Evolutionary conservation across 257 asterid species (phyloP), one percentile per base, ranked within the genome.

Genomic region (Scutellaria barbata): DNA sequence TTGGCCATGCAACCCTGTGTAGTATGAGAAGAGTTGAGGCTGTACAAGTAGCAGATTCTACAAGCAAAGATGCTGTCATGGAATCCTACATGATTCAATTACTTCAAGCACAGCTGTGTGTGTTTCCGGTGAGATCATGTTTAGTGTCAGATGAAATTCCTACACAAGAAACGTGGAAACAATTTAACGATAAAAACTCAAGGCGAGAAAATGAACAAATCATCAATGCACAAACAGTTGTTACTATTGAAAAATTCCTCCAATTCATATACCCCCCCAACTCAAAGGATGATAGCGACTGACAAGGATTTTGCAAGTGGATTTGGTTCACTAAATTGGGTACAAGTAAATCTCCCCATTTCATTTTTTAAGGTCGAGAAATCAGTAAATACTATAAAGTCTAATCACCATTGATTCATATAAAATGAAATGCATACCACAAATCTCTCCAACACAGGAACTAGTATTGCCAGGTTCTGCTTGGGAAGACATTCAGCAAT

Each of bases 401-500:
- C 20, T n/a, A 7, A 51, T 51, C 56, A 6, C 11, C 37, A 18
- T 3, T 9, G n/a, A 8, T 20, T 54, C 60, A 20, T 18, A 9
- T 22, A 33, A 66, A 77, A 58, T 51, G 51, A 66, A 77, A 58
- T 51, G 51, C 96, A 35, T 89, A 95, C 99, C 98, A 88, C 93
- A 79, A 95, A 95, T 88, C 93, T 88, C 88, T 95, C 99, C 87
- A 95, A 74, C 58, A 95, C 96, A 0, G 99, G 99, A 42, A 95
- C 96, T 50, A 95, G 88, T 72, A 87, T 30, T 43, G 81, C 63
- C 80, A 95, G 69, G 53, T 87, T 92, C 79, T 55, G 78, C 13
- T 86, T 73, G 14, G 99, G 97, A 73, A 95, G 96, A 73, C 81
- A 85, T 68, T 81, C 82, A 51, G 90, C 82, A 54, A 95, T 95